phyloP scores from a whole-genome alignment of 202 grass and related monocot species.

The Setaria viridis region DNA sequence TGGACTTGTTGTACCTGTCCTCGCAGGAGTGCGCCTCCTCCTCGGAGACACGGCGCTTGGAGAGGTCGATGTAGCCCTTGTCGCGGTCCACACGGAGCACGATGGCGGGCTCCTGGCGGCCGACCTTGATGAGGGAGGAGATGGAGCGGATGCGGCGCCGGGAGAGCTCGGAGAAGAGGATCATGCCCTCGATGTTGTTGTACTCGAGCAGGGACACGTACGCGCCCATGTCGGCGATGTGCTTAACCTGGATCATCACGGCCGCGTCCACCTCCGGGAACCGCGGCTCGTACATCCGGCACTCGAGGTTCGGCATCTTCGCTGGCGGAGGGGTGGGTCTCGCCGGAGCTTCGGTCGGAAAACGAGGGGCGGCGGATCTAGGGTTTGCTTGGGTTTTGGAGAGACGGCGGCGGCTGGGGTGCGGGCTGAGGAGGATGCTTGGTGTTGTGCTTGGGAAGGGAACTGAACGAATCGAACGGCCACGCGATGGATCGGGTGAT shows the following conservation, averaged over 20 bases:
- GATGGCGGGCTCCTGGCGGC: slow-evolving; percentile 97
- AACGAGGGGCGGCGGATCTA: slow-evolving; percentile 47
- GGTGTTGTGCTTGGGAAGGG: background rate
- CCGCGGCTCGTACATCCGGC: slow-evolving; percentile 89
- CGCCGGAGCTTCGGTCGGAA: slow-evolving; percentile 26
- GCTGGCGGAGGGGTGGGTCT: background rate
- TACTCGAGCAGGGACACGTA: slow-evolving; percentile 94
- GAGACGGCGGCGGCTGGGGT: background rate
- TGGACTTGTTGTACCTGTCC: slow-evolving; percentile 96
- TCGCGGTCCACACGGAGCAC: slow-evolving; percentile 95
- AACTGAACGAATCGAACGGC: slow-evolving; percentile 30
- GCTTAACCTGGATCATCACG: slow-evolving; percentile 98
- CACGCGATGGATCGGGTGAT: background rate
- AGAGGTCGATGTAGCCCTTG: slow-evolving; percentile 95
- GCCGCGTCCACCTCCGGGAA: slow-evolving; percentile 95
- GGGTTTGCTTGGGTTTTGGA: slow-evolving; percentile 56
- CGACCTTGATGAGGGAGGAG: slow-evolving; percentile 95
- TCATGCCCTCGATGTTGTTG: slow-evolving; percentile 99
- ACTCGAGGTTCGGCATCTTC: slow-evolving; percentile 84
- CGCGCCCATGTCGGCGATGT: slow-evolving; percentile 95
- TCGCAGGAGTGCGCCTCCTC: slow-evolving; percentile 87
- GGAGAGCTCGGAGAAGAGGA: slow-evolving; percentile 98
- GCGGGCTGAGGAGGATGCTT: background rate
- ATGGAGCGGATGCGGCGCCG: slow-evolving; percentile 96
- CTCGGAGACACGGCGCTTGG: slow-evolving; percentile 92